These are phyloP conservation scores for Diaporthe citriasiana DNA, from an alignment of 2,329 filamentous ascomycete genomes.

Conservation along the genomic window DNA sequence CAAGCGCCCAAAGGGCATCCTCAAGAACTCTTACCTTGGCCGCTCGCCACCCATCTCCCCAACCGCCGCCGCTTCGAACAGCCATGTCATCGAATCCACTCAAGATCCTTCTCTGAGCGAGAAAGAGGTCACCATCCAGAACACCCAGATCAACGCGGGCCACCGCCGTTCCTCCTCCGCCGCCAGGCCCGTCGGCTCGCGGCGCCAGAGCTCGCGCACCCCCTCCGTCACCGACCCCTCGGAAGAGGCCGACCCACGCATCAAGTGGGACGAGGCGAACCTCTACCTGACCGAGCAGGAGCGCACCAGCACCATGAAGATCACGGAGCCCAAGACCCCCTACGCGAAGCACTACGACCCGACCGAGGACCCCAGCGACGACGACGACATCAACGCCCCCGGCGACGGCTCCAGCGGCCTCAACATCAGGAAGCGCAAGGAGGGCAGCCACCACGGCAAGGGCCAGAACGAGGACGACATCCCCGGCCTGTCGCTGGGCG, in stretches of 20 bases:
- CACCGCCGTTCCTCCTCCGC: constrained; percentile 86
- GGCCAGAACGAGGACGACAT: constrained; percentile 77
- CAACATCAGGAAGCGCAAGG: constrained; percentile 44
- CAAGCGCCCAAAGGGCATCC: constrained; percentile 75
- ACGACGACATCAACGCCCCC: constrained; percentile 78
- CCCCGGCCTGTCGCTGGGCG: constrained; percentile 90
- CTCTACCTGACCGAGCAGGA: constrained; percentile 97
- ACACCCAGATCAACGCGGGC: constrained; percentile 95
- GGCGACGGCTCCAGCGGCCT: constrained; percentile 68
- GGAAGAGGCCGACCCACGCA: constrained; percentile 73
- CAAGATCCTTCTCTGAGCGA: constrained; percentile 61
- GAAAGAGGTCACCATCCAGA: constrained; percentile 92
- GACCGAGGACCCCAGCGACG: constrained; percentile 86
- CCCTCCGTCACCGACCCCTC: constrained; percentile 60
- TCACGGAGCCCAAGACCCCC: constrained; percentile 97
- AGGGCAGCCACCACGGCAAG: constrained; percentile 42
- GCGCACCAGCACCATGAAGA: constrained; percentile 97
- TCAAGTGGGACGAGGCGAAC: constrained; percentile 99
- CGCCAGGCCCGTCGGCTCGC: constrained; percentile 74
- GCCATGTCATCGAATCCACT: constrained; percentile 44
- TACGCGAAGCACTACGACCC: constrained; percentile 95
- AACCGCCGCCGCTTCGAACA: constrained; percentile 51
- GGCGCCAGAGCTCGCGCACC: constrained; percentile 71
- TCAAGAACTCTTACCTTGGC: constrained; percentile 82
- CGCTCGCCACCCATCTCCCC: constrained; percentile 70